Conservation (phyloP, 768 basidiomycete species). For the Serendipita sp. region DNA sequence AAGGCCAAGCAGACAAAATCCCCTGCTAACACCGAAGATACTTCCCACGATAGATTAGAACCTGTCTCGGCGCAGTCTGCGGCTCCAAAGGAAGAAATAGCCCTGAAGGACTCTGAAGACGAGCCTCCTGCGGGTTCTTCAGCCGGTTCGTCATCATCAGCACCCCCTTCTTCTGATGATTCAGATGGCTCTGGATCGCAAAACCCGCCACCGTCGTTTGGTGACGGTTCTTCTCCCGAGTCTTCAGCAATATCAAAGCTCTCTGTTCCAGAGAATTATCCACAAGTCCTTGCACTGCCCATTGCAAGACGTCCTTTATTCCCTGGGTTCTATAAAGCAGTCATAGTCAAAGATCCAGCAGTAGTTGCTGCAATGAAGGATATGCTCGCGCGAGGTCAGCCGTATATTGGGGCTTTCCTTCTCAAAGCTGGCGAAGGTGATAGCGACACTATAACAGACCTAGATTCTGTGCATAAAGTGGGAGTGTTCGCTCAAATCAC, state of each 20-base stretch:
- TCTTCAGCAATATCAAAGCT: conserved; percentile 56
- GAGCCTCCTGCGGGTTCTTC: conserved; percentile 14
- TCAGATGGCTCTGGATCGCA: conserved; percentile 26
- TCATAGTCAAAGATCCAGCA: conserved; percentile 76
- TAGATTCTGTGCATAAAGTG: conserved; percentile 76
- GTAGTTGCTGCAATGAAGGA: conserved; percentile 92
- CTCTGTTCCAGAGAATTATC: conserved; percentile 78
- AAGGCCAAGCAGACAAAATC: conserved; percentile 8
- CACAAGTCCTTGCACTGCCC: conserved; percentile 85
- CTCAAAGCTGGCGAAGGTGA: conserved; percentile 89
- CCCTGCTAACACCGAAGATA: conserved; percentile 8
- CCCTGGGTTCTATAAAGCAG: conserved; percentile 96
- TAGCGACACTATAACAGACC: conserved; percentile 78
- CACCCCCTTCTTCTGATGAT: conserved; percentile 23
- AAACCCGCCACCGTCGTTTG: conserved; percentile 19
- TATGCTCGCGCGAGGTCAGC: conserved; percentile 91
- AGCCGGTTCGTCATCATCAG: conserved; percentile 21
- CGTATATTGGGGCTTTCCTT: conserved; percentile 91
- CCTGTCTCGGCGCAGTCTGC: conserved; percentile 14
- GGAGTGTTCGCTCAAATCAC: conserved; percentile 97
- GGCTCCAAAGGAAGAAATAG: conserved; percentile 19
- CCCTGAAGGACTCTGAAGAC: conserved; percentile 9
- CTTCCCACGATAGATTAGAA: conserved; percentile 5
- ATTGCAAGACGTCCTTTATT: conserved; percentile 91
- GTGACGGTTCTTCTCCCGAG: conserved; percentile 11